These are phyloP conservation scores for Trichoderma pleuroti DNA, from an alignment of 2,329 filamentous ascomycete species.

Conservation along the genomic window DNA sequence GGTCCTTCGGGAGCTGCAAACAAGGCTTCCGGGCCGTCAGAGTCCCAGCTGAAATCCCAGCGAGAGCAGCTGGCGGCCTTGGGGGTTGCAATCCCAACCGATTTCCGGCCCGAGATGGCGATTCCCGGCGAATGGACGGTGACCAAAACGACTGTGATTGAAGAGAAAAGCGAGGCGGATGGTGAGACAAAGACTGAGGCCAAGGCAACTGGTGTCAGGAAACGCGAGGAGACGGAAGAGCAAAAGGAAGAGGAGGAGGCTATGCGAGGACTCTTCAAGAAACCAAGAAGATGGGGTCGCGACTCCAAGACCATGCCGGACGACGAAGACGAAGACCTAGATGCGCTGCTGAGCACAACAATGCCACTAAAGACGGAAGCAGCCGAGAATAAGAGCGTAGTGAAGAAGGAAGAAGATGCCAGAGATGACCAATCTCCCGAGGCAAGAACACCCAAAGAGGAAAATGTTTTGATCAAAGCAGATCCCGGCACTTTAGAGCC, in stretches of 20 bases:
- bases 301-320: constrained; percentile 48
- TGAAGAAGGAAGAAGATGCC: constrained; percentile 24
- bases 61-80: constrained; percentile 83
- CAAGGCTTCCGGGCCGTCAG: constrained; percentile 28
- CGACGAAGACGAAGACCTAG: constrained; percentile 55
- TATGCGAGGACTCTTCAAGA: constrained; percentile 58
- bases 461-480: constrained; percentile 38
- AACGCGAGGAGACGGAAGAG: constrained; percentile 58
- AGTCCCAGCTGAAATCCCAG: constrained; percentile 74
- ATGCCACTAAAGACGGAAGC: constrained; percentile 22
- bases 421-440: constrained; percentile 25
- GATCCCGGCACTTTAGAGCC: constrained; percentile 31
- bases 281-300: constrained; percentile 52
- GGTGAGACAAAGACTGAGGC: constrained; percentile 42
- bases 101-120: constrained; percentile 75
- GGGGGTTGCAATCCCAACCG: constrained; percentile 79
- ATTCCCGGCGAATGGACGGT: constrained; percentile 86
- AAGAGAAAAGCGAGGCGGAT: constrained; percentile 41
- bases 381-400: constrained; percentile 28
- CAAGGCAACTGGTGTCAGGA: constrained; percentile 56
- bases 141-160: constrained; percentile 59
- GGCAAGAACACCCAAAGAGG: constrained; percentile 25
- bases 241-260: constrained; percentile 59
- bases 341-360: constrained; percentile 52
- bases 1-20: constrained; percentile 21